Percentiles rank a stretch among this genome's conserved stretches.
These are phyloP conservation scores for Solanum hybrid DNA, from an alignment of 305 asterid species.

Conservation along the genomic window DNA sequence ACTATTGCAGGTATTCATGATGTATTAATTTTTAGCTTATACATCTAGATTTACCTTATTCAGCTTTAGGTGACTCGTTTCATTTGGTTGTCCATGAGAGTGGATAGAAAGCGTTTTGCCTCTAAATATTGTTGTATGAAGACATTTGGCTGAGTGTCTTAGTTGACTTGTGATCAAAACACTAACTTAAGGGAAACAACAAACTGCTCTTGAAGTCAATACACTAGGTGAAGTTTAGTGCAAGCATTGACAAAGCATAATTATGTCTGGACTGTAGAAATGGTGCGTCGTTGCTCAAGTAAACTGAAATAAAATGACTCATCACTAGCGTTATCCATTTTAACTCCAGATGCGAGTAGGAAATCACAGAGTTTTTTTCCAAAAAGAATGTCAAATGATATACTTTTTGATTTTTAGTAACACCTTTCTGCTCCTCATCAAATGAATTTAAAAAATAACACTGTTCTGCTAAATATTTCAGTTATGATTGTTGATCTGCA, in stretches of 20 bases:
- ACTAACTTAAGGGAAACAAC: background rate
- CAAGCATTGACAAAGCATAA: background rate
- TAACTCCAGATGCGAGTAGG: background rate
- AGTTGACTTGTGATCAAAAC: background rate
- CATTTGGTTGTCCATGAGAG: background rate
- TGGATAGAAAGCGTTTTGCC: background rate
- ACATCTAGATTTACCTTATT: background rate
- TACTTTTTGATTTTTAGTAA: background rate
- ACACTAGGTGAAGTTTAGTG: background rate
- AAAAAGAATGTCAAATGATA: background rate
- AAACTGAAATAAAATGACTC: background rate
- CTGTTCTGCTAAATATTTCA: background rate
- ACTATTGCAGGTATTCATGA: background rate
- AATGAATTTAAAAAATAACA: background rate
- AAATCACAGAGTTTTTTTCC: background rate
- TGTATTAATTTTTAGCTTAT: background rate
- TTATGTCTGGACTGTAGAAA: background rate
- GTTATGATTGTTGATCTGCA: background rate
- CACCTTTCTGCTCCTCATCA: background rate
- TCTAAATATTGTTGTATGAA: background rate
- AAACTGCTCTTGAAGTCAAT: background rate
- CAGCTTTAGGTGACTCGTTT: background rate
- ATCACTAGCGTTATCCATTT: background rate
- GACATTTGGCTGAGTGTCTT: background rate
- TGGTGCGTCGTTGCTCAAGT: background rate